phyloP scores from a whole-genome alignment of 2,329 filamentous ascomycete genomes.

The Fusarium beomiforme region DNA sequence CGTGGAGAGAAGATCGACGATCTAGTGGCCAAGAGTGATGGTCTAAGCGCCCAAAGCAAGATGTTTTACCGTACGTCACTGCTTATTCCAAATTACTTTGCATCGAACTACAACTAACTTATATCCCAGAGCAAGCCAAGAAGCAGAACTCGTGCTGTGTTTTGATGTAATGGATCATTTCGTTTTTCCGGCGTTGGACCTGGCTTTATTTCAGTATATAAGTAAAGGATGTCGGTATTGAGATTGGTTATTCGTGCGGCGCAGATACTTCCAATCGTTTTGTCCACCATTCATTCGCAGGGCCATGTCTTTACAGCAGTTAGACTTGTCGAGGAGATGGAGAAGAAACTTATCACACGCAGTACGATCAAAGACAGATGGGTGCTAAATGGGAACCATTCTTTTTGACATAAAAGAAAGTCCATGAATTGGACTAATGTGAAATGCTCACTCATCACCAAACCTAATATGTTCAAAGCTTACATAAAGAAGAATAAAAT shows the following conservation, averaged over 20 bases:
- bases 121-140: conserved; percentile 69
- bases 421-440: conserved; percentile 18
- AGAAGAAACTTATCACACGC: conserved; percentile 11
- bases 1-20: conserved; percentile 97
- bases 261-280: conserved; percentile 43
- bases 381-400: conserved; percentile 20
- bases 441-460: conserved; percentile 16
- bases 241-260: conserved; percentile 48
- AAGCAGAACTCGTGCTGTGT: conserved; percentile 83
- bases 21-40: conserved; percentile 92
- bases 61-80: conserved; percentile 86
- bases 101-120: neutral
- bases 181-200: conserved; percentile 47
- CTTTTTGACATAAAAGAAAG: conserved; percentile 22
- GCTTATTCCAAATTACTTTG: neutral
- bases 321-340: conserved; percentile 16
- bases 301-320: conserved; percentile 35
- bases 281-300: conserved; percentile 38
- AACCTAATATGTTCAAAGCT: neutral
- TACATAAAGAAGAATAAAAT: conserved; percentile 1
- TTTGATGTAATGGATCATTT: conserved; percentile 65
- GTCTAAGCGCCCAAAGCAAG: conserved; percentile 90
- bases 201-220: conserved; percentile 45
- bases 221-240: conserved; percentile 40
- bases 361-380: conserved; percentile 1